Evolutionary conservation across 345 rosid genomes (phyloP), one percentile per base, ranked within the genome.

Genomic region (Crucihimalaya himalaica): DNA sequence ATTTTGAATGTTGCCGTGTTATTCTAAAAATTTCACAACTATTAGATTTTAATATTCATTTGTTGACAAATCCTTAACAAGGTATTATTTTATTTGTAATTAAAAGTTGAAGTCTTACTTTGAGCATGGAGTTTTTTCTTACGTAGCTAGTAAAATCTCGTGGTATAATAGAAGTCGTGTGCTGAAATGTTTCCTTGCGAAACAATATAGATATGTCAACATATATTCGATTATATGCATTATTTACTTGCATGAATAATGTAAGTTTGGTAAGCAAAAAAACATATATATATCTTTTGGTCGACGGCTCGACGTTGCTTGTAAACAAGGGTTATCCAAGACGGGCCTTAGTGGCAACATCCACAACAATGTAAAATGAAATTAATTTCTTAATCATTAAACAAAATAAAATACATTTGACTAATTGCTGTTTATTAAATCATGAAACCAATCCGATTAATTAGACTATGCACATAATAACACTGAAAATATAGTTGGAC

Each of bases 341-440:
- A 48, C 76, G 66, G 76, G 76, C 72, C 76, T 77, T 77, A 43
- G 50, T 76, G 75, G 75, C 75, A 76, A 76, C 79, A 69, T 31
- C 48, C 75, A 55, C 72, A 46, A 63, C 71, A 70, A 57, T 64
- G 19, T 14, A 6, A 52, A 68, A 51, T 35, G 0, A 27, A 31
- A 29, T 3, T 3, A 27, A 56, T 47, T 12, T 67, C 51, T 68
- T 74, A 75, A 67, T 50, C 55, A 50, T 60, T 70, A 8, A 23
- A 62, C 20, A 28, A 4, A 34, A 19, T n/a, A 14, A 37, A 15
- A 11, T n/a, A 32, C 14, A 53, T 68, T 75, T 23, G 58, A 53
- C 29, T 54, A 53, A 52, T 23, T 18, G 6, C 12, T 63, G 12
- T 54, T 61, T 61, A 13, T 15, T 18, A 54, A 67, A 68, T 11